A percentile compares a stretch with the other conserved stretches of the same genome.
These are phyloP conservation scores for Dactylorhiza incarnata DNA, from an alignment of 106 monocot species.

Conservation along the genomic window DNA sequence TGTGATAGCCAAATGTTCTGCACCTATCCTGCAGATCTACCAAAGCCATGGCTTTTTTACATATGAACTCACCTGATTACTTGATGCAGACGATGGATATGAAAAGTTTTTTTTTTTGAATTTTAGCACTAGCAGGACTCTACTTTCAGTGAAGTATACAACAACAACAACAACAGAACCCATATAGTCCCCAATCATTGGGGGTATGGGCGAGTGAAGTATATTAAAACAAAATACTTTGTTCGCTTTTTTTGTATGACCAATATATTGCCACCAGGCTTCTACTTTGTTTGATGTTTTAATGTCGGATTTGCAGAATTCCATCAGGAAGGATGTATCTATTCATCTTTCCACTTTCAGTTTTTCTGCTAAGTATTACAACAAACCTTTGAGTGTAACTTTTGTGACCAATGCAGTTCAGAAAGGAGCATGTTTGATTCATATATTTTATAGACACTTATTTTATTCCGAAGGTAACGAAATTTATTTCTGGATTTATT, in stretches of 20 bases:
- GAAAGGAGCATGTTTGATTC: slow-evolving; percentile 20
- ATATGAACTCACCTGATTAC: not conserved
- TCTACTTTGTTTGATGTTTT: slow-evolving; percentile 3
- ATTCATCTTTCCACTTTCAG: not conserved
- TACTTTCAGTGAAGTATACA: not conserved
- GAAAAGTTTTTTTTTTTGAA: not conserved
- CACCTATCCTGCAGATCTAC: not conserved
- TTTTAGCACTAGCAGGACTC: not conserved
- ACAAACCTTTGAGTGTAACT: slow-evolving; percentile 14
- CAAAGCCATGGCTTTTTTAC: not conserved
- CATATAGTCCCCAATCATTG: too few relatives aligned
- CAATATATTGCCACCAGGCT: too few relatives aligned
- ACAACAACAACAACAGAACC: too few relatives aligned
- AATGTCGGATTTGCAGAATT: not conserved
- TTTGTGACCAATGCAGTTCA: slow-evolving; percentile 20
- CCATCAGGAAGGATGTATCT: slow-evolving; percentile 3
- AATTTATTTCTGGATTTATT: not conserved
- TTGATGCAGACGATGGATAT: not conserved
- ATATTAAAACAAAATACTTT: too few relatives aligned
- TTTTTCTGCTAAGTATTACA: not conserved
- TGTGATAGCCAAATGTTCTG: not conserved
- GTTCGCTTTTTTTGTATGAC: too few relatives aligned
- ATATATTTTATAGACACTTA: not conserved
- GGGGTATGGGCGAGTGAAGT: too few relatives aligned
- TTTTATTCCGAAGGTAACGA: not conserved